These are phyloP conservation scores for Kwoniella dendrophila DNA, from an alignment of 768 basidiomycete species.

Conservation along the genomic window DNA sequence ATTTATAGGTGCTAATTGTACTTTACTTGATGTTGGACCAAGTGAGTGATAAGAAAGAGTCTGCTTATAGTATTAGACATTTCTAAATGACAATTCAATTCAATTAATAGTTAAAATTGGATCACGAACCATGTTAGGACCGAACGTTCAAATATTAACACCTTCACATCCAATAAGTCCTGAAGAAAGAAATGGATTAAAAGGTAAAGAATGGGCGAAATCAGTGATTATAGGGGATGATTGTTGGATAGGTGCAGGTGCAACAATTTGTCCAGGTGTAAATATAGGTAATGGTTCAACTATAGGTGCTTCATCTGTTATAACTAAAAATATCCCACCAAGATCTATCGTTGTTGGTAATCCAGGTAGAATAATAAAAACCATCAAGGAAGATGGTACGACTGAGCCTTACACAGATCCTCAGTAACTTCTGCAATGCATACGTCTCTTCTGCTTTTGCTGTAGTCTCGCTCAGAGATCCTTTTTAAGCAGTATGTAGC, in stretches of 20 bases:
- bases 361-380: conserved; percentile 55
- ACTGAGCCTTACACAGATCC: conserved; percentile 24
- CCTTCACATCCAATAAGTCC: conserved; percentile 46
- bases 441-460: too few relatives aligned
- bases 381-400: conserved; percentile 42
- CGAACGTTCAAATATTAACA: conserved; percentile 49
- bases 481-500: too few relatives aligned
- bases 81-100: not conserved
- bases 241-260: conserved; percentile 56
- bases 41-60: conserved; percentile 37
- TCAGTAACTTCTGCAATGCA: not conserved
- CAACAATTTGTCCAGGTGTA: conserved; percentile 49
- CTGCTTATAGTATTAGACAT: too few relatives aligned
- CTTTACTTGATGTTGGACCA: conserved; percentile 43
- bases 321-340: conserved; percentile 48
- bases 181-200: conserved; percentile 48
- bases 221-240: conserved; percentile 55
- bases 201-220: conserved; percentile 51
- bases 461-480: too few relatives aligned
- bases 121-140: conserved; percentile 50
- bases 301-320: conserved; percentile 54
- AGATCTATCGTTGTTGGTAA: conserved; percentile 55
- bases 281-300: conserved; percentile 53
- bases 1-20: conserved; percentile 43
- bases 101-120: conserved; percentile 47